A percentile compares a stretch with the other conserved stretches of the same genome.
Evolutionary conservation across 192 early-diverging fungal species (phyloP).

Genomic region (Coemansia sp.): DNA sequence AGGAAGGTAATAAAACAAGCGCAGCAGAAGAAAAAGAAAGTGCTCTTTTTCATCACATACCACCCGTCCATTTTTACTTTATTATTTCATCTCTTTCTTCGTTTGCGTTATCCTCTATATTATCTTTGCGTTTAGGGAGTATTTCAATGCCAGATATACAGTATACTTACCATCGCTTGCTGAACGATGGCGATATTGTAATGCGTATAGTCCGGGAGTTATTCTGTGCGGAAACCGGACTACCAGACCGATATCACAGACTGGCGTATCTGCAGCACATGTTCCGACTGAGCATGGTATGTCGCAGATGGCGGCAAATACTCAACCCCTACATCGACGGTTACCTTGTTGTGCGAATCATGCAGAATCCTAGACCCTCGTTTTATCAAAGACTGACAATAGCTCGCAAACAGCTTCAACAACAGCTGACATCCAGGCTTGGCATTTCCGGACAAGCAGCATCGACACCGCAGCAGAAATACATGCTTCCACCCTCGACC

Average conservation of each 20-base stretch:
- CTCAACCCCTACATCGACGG: slow-evolving; percentile 21
- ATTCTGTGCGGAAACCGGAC: slow-evolving; percentile 22
- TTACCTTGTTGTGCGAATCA: slow-evolving; percentile 19
- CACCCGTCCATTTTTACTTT: too few species aligned
- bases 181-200: slow-evolving; percentile 22
- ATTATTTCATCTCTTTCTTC: background rate
- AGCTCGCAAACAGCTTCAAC: slow-evolving; percentile 11
- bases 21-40: too few species aligned
- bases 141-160: background rate
- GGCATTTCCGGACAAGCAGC: background rate
- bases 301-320: slow-evolving; percentile 23
- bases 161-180: background rate
- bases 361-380: slow-evolving; percentile 9
- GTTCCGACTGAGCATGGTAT: slow-evolving; percentile 14
- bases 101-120: too few species aligned
- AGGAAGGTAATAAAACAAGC: background rate
- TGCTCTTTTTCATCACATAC: too few species aligned
- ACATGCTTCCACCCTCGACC: background rate
- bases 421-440: slow-evolving; percentile 3
- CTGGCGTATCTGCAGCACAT: slow-evolving; percentile 27
- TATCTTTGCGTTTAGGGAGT: too few species aligned
- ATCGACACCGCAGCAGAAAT: background rate
- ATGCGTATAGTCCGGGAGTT: slow-evolving; percentile 23
- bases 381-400: slow-evolving; percentile 4
- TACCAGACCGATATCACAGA: slow-evolving; percentile 17